A percentile compares a stretch with the other conserved stretches of the same genome.
Evolutionary conservation across 495 filamentous ascomycete species (phyloP).

Genomic region (Neurospora tetraspora): DNA sequence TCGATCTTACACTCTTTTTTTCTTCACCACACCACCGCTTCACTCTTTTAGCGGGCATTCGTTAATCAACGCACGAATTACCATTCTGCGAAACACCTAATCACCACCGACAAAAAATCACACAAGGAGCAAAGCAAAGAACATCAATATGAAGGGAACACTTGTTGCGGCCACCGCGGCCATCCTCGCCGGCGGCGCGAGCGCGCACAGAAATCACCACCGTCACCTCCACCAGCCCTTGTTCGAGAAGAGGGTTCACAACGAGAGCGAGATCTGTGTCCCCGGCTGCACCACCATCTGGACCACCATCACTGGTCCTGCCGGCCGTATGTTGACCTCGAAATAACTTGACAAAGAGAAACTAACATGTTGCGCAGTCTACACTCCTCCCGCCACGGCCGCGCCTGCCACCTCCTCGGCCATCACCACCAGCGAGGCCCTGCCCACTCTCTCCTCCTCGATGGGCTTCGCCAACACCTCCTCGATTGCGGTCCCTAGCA

Average conservation of each 20-base stretch:
- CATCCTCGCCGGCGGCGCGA: constrained; percentile 52
- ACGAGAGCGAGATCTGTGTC: constrained; percentile 32
- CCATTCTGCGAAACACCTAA: constrained; percentile 2
- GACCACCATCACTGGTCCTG: constrained; percentile 46
- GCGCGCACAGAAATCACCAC: constrained; percentile 45
- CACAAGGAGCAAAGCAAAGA: constrained; percentile 1
- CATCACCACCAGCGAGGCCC: background rate
- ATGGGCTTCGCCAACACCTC: background rate
- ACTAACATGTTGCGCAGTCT: constrained; percentile 6
- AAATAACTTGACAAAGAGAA: background rate
- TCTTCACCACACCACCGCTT: constrained; percentile 64
- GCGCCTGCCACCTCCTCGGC: constrained; percentile 12
- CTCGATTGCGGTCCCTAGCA: constrained; percentile 5
- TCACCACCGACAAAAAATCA: constrained; percentile 10
- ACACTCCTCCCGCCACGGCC: constrained; percentile 26
- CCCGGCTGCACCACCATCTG: constrained; percentile 63
- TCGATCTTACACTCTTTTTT: constrained; percentile 32
- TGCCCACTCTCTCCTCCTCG: background rate
- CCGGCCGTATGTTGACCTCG: constrained; percentile 41
- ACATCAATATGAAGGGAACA: constrained; percentile 47
- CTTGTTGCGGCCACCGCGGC: constrained; percentile 51
- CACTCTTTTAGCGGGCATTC: constrained; percentile 96
- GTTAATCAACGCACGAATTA: constrained; percentile 32
- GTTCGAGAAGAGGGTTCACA: constrained; percentile 42
- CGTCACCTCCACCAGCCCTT: constrained; percentile 50